Base-by-base conservation (phyloP, 345 rosid genomes). In the Camelina laxa region DNA sequence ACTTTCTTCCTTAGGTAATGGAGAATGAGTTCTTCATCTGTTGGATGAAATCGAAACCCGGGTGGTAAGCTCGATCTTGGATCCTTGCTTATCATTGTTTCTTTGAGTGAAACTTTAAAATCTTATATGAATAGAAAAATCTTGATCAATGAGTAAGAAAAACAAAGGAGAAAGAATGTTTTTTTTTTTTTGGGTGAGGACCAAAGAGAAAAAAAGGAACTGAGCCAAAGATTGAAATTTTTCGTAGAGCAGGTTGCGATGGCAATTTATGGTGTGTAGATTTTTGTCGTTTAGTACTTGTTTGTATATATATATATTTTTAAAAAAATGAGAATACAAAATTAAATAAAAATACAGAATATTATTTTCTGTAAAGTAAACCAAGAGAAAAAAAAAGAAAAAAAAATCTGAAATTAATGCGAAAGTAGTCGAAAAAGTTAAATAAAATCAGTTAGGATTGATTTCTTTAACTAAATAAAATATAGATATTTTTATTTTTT, bases 1-100 rank as follows among this genome's bases (percentile, higher is more conserved):
- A 89, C 60, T 70, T 89, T 95, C 83, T 85, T 87, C 57, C 60
- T 81, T 1, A 95, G 87, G 83, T 95, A 95, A 81, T 95, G 97
- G 78, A 87, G 91, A 81, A 95, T 90, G 59, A 95, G 97, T 67
- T 95, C 99, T 56, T 95, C 97, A 45, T 95, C 99, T 1, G 99
- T 95, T 9, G 99, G 99, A 81, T 91, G 98, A 76, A 94, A 94
- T 77, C 99, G 85, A 73, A 95, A 95, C 13, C 99, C 99, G 0
- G 99, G 99, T 9, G 99, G 99, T 81, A 95, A 82, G 27, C 70
- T 68, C 27, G 97, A 81, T 72, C 89, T 87, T 31, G 96, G 92
- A 77, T 86, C 85, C 66, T 84, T 87, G 84, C 82, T 88, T 56
- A 73, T 82, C 80, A 82, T 82, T 49, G 36, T 56, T 47, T 16